These are phyloP conservation scores for Microcos paniculata DNA, from an alignment of 345 rosid species.

Conservation along the genomic window DNA sequence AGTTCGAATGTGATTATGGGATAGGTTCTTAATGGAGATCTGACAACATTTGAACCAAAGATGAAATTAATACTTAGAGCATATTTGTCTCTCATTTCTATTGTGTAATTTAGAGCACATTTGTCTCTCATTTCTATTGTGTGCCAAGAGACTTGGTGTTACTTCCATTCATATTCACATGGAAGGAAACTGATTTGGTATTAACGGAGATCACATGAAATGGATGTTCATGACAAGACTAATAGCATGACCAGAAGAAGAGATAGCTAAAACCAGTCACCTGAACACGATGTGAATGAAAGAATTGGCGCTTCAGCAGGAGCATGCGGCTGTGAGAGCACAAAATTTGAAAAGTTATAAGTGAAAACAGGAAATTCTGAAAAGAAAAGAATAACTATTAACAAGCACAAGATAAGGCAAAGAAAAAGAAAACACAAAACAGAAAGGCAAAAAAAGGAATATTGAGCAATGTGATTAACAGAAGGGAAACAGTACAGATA, in stretches of 20 bases:
- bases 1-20: neutral
- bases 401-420: neutral
- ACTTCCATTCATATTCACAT: neutral
- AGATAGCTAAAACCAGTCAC: slow-evolving; percentile 39
- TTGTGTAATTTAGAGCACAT: too few relatives aligned
- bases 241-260: too few relatives aligned
- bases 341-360: neutral
- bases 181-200: neutral
- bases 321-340: slow-evolving; percentile 62
- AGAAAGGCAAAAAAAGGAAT: neutral
- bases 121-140: neutral
- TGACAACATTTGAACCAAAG: neutral
- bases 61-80: neutral
- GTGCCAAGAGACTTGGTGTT: neutral
- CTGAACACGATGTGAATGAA: slow-evolving; percentile 97
- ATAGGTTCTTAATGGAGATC: neutral
- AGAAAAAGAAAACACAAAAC: neutral
- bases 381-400: neutral
- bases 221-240: slow-evolving; percentile 5
- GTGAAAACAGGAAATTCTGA: neutral
- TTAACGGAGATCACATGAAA: neutral
- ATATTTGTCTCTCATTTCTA: too few relatives aligned
- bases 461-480: neutral
- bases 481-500: slow-evolving; percentile 8
- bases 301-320: slow-evolving; percentile 79